Evolutionary conservation across 495 filamentous ascomycete genomes (phyloP), one percentile per base, ranked within the genome.

Genomic region (Aspergillus taichungensis): DNA sequence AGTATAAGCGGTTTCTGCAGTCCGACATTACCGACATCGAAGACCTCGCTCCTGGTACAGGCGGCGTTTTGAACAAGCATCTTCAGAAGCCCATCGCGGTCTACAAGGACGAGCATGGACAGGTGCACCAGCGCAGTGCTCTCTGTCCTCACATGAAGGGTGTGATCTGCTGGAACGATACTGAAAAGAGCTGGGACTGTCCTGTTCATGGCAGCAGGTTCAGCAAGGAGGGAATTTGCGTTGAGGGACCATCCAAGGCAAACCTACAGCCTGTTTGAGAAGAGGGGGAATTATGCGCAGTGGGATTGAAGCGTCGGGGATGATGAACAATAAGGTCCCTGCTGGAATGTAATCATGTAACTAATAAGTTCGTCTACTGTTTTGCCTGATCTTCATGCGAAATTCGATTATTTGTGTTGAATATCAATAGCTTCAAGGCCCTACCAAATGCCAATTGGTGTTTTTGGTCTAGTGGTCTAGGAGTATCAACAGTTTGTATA

Each of bases 1-100:
- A 77, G 52, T 82, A 80, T 51, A 74, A 72, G 59, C 61, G 76
- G 6, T 72, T 71, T n/a, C 13, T 79, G 41, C 58, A 77, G 49
- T 62, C 66, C 3, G 77, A 80, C 43, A 69, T 80, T 38, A 56
- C 55, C 5, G 78, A 79, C 47, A 80, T 80, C 37, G 78, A 80
- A 59, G 72, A 79, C 34, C 54, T 80, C 9, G 61, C 42, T 6
- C 51, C 46, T 0, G 71, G 74, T 2, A 55, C 51, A 3, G 76
- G 77, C 5, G 78, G 72, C 1, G 76, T 80, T 27, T 47, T 80
- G 45, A 74, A 79, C 37, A 37, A 45, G 30, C 11, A 52, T 13
- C 42, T 63, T 13, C 54, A 45, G 7, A 68, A 65, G 49, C 77
- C 77, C 0, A 38, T 73, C 24, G 78, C 73, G 0, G 66, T 79